Conservation (phyloP, 2,329 filamentous ascomycete genomes). For the Fusarium staphyleae region DNA sequence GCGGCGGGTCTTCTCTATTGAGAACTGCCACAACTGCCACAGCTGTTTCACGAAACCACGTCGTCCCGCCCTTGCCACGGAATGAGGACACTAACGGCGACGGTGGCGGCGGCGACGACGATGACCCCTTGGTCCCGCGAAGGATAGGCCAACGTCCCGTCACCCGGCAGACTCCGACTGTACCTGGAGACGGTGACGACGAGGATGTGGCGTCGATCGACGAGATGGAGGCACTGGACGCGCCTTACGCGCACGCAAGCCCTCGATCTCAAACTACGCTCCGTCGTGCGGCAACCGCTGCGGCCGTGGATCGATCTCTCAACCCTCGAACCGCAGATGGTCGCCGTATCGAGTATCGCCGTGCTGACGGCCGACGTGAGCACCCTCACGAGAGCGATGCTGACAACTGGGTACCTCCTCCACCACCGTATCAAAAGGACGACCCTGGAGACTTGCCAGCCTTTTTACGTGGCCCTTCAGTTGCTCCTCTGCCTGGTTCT, state of each 20-base stretch:
- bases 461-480: constrained; percentile 60
- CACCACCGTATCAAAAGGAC: constrained; percentile 78
- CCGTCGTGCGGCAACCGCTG: constrained; percentile 77
- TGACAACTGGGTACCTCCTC: constrained; percentile 87
- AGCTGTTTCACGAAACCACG: no score
- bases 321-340: constrained; percentile 64
- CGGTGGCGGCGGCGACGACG: constrained; percentile 43
- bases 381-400: constrained; percentile 87
- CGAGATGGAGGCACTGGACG: constrained; percentile 69
- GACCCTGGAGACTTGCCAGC: constrained; percentile 63
- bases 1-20: constrained; percentile 50
- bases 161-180: constrained; percentile 27
- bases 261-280: constrained; percentile 75
- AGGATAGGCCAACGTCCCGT: constrained; percentile 48
- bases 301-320: constrained; percentile 73
- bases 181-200: constrained; percentile 49
- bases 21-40: constrained; percentile 38
- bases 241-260: constrained; percentile 75
- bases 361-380: constrained; percentile 73
- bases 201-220: constrained; percentile 58
- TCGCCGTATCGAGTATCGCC: constrained; percentile 67
- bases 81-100: constrained; percentile 42
- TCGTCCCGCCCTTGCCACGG: constrained; percentile 36
- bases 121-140: constrained; percentile 62
- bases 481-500: constrained; percentile 46